A percentile compares a stretch with the other conserved stretches of the same genome.
phyloP scores from a whole-genome alignment of 2,329 filamentous ascomycete species.

The Cladosporium colombiae region DNA sequence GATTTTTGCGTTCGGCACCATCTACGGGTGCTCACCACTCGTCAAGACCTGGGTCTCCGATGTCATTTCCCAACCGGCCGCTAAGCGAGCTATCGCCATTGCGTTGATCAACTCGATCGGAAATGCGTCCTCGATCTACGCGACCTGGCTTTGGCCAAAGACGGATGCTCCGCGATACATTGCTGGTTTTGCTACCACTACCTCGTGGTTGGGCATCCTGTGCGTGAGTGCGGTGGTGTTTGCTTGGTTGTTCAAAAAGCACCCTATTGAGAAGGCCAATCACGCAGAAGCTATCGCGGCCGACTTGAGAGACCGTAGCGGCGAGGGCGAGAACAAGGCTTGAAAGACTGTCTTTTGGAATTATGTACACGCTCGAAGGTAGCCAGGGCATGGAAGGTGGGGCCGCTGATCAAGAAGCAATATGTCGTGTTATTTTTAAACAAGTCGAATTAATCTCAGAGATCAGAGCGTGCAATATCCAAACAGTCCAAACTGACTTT shows the following conservation, averaged over 20 bases:
- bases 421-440: not conserved
- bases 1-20: constrained; percentile 2
- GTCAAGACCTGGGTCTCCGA: constrained; percentile 59
- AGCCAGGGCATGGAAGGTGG: not conserved
- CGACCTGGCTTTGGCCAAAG: constrained; percentile 11
- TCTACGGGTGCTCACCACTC: constrained; percentile 58
- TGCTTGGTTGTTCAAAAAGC: constrained; percentile 7
- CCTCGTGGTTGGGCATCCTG: constrained; percentile 4
- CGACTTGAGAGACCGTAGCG: not conserved
- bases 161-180: constrained; percentile 7
- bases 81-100: constrained; percentile 34
- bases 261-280: not conserved
- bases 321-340: not conserved
- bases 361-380: not conserved
- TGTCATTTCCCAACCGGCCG: constrained; percentile 28
- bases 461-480: too few species aligned
- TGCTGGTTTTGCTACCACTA: constrained; percentile 9
- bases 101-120: constrained; percentile 32
- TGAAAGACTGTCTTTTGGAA: not conserved
- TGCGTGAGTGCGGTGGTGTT: constrained; percentile 1
- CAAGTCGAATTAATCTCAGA: not conserved
- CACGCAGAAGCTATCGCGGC: not conserved
- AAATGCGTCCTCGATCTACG: constrained; percentile 19
- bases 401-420: not conserved
- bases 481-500: too few species aligned